Evolutionary conservation across 768 basidiomycete genomes (phyloP), one percentile per base, ranked within the genome.

Genomic region (Pleurotus sapidus): DNA sequence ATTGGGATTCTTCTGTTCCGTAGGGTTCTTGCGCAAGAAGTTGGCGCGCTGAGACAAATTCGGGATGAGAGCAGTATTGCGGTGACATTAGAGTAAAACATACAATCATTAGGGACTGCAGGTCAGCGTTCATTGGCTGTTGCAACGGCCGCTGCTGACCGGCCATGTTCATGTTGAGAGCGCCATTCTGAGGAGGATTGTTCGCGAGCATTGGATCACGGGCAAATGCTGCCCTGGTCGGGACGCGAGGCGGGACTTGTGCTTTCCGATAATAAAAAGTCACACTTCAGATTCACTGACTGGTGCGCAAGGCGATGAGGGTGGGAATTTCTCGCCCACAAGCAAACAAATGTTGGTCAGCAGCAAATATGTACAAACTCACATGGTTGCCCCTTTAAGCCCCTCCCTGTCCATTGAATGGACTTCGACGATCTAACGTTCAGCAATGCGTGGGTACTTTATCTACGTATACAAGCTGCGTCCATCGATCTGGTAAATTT

Each of bases 1-100:
- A 39, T 65, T 70, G 3, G 78, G 77, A 30, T 51, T 62, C 67
- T 78, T 80, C 63, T 80, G 80, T 57, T 81, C 79, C 30, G 63
- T 68, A 17, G 80, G 81, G 64, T 83, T 78, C 68, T 79, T 75
- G 59, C 77, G 76, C 55, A 83, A 69, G 63, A 77, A 77, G 58
- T 77, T 77, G 50, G 70, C 76, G 54, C 81, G 77, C 82, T 84
- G 46, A 20, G 46, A 57, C 57, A 49, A 63, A 56, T 27, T 34
- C 30, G 30, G 27, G 15, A 50, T 50, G 27, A 50, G 49, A 34
- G 49, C 27, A 30, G 37, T n/a, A 30, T n/a, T 30, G 25, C 14
- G 27, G 49, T 15, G 38, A 38, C 23, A 12, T n/a, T 18, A 38
- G 39, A 54, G 38, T 17, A 30, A 18, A 40, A 54, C 51, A 54